phyloP scores from a whole-genome alignment of 495 filamentous ascomycete genomes.

The Immersiella caudata region DNA sequence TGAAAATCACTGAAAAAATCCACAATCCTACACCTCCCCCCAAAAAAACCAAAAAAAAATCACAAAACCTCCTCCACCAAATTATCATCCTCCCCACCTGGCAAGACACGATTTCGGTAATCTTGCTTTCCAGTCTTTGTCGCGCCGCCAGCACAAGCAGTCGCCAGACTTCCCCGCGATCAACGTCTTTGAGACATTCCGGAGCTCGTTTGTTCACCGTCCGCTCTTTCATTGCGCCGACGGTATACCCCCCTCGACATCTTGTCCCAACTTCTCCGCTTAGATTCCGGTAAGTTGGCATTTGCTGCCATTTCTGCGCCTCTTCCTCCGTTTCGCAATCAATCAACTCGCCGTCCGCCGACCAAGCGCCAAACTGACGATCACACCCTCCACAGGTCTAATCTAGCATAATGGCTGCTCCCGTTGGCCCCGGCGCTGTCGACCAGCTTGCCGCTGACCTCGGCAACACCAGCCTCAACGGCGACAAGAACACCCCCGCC shows the following conservation, averaged over 20 bases:
- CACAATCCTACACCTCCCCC: conserved; percentile 30
- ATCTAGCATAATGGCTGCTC: conserved; percentile 61
- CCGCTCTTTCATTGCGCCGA: conserved; percentile 32
- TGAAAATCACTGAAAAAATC: conserved; percentile 52
- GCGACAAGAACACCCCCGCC: conserved; percentile 62
- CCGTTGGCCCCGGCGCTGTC: conserved; percentile 63
- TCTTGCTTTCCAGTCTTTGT: conserved; percentile 25
- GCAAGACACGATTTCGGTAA: conserved; percentile 27
- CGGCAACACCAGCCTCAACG: conserved; percentile 61
- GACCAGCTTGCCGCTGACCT: conserved; percentile 70
- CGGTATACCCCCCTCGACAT: conserved; percentile 17
- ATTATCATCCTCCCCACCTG: conserved; percentile 9
- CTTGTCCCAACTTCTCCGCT: conserved; percentile 14
- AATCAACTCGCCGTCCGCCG: background rate
- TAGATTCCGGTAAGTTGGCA: conserved; percentile 28
- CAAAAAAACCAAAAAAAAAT: conserved; percentile 33
- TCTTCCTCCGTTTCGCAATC: conserved; percentile 12
- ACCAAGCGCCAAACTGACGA: conserved; percentile 18
- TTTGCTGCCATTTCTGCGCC: conserved; percentile 6
- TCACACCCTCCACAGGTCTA: conserved; percentile 8
- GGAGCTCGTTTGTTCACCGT: conserved; percentile 36
- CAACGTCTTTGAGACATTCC: conserved; percentile 16
- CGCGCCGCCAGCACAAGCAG: conserved; percentile 24
- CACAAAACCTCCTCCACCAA: conserved; percentile 26
- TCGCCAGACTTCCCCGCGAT: conserved; percentile 17